Evolutionary conservation across 106 monocot genomes (phyloP).

Genomic region (Dendrobium officinale): DNA sequence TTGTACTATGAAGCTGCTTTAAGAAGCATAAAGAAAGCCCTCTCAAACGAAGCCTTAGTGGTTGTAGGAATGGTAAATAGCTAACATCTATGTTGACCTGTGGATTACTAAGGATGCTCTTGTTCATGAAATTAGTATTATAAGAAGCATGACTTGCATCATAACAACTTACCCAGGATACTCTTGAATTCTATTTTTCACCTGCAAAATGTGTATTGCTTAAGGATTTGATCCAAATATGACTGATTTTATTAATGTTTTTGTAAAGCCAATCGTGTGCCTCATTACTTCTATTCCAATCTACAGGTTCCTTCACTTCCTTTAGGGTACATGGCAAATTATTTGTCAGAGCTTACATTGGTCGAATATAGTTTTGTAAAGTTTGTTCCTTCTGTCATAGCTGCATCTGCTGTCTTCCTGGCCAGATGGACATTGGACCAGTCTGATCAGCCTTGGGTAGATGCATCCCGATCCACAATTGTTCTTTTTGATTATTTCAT

Average conservation of each 20-base stretch:
- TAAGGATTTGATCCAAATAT: no score
- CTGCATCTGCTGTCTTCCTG: conserved; percentile 80
- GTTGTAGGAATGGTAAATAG: no score
- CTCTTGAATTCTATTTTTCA: no score
- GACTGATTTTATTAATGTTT: background rate
- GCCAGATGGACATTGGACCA: conserved; percentile 81
- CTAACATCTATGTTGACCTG: no score
- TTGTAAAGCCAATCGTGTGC: background rate
- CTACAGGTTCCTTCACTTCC: conserved; percentile 31
- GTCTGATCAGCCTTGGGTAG: conserved; percentile 64
- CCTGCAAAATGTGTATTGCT: no score
- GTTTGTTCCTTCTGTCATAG: conserved; percentile 67
- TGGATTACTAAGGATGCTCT: no score
- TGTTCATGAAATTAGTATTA: background rate
- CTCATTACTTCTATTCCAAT: background rate
- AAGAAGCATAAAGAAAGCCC: no score
- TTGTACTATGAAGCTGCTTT: no score
- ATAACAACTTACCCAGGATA: background rate
- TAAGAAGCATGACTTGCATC: background rate
- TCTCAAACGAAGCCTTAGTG: no score
- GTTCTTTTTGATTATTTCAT: background rate
- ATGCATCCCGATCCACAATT: background rate
- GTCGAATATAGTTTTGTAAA: conserved; percentile 67
- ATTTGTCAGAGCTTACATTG: conserved; percentile 82
- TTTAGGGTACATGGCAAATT: conserved; percentile 68